Conservation (phyloP, 768 basidiomycete genomes). For the Fistulinella prunicolor region DNA sequence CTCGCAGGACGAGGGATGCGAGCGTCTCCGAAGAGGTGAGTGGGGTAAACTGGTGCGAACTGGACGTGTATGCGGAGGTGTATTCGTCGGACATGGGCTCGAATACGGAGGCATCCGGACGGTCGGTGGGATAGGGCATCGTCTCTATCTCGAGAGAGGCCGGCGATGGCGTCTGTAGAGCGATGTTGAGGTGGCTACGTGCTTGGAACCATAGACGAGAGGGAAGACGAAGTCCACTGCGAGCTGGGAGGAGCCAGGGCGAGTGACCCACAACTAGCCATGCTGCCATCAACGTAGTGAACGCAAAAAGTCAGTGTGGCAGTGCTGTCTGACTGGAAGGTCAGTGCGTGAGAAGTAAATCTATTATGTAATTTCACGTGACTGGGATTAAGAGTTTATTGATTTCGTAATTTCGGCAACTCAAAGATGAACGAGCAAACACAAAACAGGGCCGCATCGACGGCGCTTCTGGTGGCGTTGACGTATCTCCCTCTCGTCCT, state of each 20-base stretch:
- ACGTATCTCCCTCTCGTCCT: conserved; percentile 15
- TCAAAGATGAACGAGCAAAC: conserved; percentile 8
- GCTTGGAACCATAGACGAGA: conserved; percentile 16
- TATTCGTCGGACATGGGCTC: conserved; percentile 37
- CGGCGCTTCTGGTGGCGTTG: conserved; percentile 12
- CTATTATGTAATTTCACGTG: no score
- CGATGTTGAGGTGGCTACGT: conserved; percentile 21
- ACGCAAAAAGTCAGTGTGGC: neutral
- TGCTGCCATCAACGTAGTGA: conserved; percentile 21
- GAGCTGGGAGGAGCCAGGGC: conserved; percentile 14
- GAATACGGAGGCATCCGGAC: conserved; percentile 36
- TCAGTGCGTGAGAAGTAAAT: neutral
- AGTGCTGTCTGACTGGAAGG: neutral
- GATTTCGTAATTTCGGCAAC: neutral
- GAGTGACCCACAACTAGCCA: conserved; percentile 17
- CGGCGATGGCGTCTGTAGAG: conserved; percentile 32
- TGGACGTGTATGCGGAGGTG: conserved; percentile 8
- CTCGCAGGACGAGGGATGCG: conserved; percentile 18
- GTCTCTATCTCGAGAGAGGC: conserved; percentile 35
- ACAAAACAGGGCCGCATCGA: neutral
- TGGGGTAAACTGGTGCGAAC: conserved; percentile 15
- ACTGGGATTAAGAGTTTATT: no score
- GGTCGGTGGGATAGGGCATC: conserved; percentile 33
- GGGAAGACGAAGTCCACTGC: conserved; percentile 11
- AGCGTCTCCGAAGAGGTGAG: conserved; percentile 26